Percentiles rank a stretch among this genome's conserved stretches.
phyloP scores from a whole-genome alignment of 345 rosid species.

The Gossypium sturtianum region DNA sequence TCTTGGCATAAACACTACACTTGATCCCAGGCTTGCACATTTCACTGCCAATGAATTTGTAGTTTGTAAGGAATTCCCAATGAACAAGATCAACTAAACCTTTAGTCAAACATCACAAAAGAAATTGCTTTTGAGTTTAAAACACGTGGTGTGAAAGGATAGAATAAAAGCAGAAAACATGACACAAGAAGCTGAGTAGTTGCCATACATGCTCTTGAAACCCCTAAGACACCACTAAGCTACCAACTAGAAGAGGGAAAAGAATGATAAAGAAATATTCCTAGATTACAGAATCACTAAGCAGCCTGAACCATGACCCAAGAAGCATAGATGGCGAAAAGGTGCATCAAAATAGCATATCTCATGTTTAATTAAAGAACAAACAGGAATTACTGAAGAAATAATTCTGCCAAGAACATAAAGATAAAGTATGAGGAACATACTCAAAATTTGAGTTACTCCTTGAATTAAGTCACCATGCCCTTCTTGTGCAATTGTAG shows the following conservation, averaged over 20 bases:
- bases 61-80: slow-evolving; percentile 8
- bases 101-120: not conserved
- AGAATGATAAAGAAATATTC: not conserved
- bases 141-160: not conserved
- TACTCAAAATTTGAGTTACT: slow-evolving; percentile 75
- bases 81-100: not conserved
- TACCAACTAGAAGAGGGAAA: not conserved
- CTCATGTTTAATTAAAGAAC: not conserved
- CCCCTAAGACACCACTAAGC: not conserved
- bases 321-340: not conserved
- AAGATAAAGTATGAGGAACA: slow-evolving; percentile 19
- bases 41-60: slow-evolving; percentile 55
- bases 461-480: slow-evolving; percentile 86
- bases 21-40: slow-evolving; percentile 64
- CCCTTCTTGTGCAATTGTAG: slow-evolving; percentile 89
- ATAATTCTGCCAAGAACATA: not conserved
- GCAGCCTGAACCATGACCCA: not conserved
- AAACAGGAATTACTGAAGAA: not conserved
- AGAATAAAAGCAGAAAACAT: not conserved
- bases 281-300: not conserved
- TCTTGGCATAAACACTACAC: slow-evolving; percentile 81
- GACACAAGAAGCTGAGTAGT: not conserved
- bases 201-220: not conserved
- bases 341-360: not conserved
- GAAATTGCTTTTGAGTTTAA: not conserved